Percentiles rank a stretch among this genome's conserved stretches.
Evolutionary conservation across 805 yeast genomes (phyloP).

Genomic region (Starmerella geochares): DNA sequence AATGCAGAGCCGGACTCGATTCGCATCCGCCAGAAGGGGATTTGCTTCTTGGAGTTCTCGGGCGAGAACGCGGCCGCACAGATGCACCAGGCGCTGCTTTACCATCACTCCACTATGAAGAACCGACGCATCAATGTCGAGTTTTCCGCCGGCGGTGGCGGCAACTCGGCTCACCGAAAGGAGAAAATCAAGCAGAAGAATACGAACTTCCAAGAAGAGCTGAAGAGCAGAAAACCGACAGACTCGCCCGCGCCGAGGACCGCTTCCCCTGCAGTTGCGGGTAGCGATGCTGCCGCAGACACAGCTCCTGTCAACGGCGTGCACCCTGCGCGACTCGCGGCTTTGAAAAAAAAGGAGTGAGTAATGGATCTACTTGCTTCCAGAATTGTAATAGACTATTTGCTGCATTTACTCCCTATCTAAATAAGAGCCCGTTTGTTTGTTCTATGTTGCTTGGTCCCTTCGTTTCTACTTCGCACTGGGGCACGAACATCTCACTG

Average conservation of each 20-base stretch:
- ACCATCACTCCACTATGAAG: slow-evolving; percentile 65
- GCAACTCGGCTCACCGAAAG: slow-evolving; percentile 53
- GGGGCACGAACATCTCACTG: no score
- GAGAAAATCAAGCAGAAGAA: slow-evolving; percentile 72
- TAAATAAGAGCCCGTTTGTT: no score
- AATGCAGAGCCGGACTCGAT: slow-evolving; percentile 57
- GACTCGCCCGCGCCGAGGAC: neutral
- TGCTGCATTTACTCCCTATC: no score
- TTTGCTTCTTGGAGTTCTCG: slow-evolving; percentile 80
- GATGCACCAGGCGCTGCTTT: slow-evolving; percentile 73
- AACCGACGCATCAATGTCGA: slow-evolving; percentile 85
- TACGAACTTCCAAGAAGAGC: slow-evolving; percentile 59
- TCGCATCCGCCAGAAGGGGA: slow-evolving; percentile 62
- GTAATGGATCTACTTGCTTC: no score
- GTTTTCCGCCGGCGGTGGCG: slow-evolving; percentile 97
- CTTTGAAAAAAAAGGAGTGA: slow-evolving; percentile 15
- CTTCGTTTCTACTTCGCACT: no score
- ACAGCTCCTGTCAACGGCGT: slow-evolving; percentile 14
- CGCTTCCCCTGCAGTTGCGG: neutral
- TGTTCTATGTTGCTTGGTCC: no score
- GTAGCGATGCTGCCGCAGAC: slow-evolving; percentile 11
- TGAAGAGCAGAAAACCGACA: slow-evolving; percentile 34
- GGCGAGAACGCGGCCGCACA: slow-evolving; percentile 59
- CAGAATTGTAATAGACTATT: no score
- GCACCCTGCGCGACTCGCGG: slow-evolving; percentile 21